Evolutionary conservation across 768 basidiomycete species (phyloP), one percentile per base, ranked within the genome.

Genomic region (Tylopilus sp.): DNA sequence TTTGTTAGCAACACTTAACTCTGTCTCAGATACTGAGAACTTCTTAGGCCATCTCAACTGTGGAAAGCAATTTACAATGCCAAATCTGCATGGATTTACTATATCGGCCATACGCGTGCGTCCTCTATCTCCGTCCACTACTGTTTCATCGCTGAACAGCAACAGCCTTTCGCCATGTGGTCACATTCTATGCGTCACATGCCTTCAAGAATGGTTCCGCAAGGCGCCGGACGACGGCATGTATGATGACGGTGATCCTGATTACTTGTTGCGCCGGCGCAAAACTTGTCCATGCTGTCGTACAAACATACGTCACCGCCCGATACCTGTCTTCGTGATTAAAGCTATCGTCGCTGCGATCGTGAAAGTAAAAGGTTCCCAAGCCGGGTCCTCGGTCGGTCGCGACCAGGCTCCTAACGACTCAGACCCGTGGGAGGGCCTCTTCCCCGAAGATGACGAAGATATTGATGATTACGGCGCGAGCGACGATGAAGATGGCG

Each of bases 251-350:
- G 64, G 65, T 30, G 68, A 70, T 39, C 67, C 72, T 9, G 65
- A 71, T 40, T 79, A 79, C 56, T 66, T 85, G 23, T 62, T 86
- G 25, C 72, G 73, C 52, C 80, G 86, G 22, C 72, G 76, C 21
- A 90, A 90, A 64, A 79, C 82, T 1, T 90, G 88, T 59, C 88
- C 88, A 1, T 82, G 80, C 50, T 90, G 88, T 63, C 80, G 88
- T 44, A 68, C 84, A 6, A 62, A 61, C 9, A 75, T 89, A 18
- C 70, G 68, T 22, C 74, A 74, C 43, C 79, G 83, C 23, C 88
- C 88, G 5, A 78, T 81, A 22, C 86, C 86, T 1, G 72, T 87
- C 21, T 89, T 86, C 59, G 64, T 87, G 60, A 74, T 90, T 44
- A 87, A 86, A 65, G 73, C 77, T 17, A 73, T 88, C 23, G 74